phyloP scores from a whole-genome alignment of 2,329 filamentous ascomycete genomes.

The Davidsoniella virescens region DNA sequence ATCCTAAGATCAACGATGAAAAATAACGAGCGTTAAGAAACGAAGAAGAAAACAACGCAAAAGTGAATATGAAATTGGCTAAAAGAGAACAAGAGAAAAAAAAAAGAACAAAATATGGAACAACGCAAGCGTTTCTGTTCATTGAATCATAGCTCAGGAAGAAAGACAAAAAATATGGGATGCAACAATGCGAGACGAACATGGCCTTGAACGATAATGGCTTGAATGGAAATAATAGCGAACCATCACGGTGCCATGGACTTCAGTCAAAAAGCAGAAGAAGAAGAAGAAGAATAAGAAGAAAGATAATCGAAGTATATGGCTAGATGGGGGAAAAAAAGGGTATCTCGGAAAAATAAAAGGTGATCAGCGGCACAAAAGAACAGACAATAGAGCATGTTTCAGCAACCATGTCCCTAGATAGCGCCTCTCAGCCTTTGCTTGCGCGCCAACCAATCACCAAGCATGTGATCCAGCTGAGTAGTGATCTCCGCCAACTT shows the following conservation, averaged over 20 bases:
- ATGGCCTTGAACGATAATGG: neutral
- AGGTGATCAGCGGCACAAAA: neutral
- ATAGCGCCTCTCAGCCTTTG: constrained; percentile 40
- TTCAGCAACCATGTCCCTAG: constrained; percentile 16
- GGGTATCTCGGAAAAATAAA: neutral
- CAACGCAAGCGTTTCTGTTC: constrained; percentile 8
- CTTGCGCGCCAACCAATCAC: constrained; percentile 62
- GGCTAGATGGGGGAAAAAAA: neutral
- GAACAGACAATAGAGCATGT: neutral
- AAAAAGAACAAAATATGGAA: neutral
- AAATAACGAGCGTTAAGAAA: neutral
- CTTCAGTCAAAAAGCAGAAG: neutral
- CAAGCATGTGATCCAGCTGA: constrained; percentile 76
- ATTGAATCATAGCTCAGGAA: constrained; percentile 3
- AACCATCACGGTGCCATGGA: neutral
- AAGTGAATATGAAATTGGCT: neutral
- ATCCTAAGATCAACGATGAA: neutral
- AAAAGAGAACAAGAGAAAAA: neutral
- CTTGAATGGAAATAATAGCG: neutral
- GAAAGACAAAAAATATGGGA: neutral
- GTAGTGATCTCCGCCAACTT: constrained; percentile 74
- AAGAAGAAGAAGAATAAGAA: constrained; percentile 8
- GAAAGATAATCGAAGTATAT: constrained; percentile 1
- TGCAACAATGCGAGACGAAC: neutral
- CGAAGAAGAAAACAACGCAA: neutral